phyloP scores from a whole-genome alignment of 2,329 filamentous ascomycete genomes.

The Colletotrichum destructivum region DNA sequence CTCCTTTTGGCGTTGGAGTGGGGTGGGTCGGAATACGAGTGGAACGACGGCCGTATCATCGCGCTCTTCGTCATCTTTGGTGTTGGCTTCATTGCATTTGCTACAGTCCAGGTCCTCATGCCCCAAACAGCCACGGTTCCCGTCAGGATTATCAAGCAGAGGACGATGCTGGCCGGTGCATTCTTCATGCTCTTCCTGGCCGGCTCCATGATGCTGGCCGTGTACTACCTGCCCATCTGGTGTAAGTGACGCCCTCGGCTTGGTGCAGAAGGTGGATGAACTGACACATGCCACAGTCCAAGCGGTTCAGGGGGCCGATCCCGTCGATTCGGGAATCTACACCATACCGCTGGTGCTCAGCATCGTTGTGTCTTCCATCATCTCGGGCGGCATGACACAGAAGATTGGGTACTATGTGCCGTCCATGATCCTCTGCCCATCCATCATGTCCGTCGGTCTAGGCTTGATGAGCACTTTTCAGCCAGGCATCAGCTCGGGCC shows the following conservation, averaged over 20 bases:
- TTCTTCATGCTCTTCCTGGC: conserved; percentile 63
- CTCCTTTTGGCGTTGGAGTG: conserved; percentile 76
- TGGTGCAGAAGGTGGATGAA: not conserved
- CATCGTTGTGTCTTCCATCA: conserved; percentile 66
- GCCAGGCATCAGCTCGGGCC: conserved; percentile 59
- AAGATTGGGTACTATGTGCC: conserved; percentile 73
- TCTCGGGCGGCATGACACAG: conserved; percentile 64
- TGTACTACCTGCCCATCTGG: conserved; percentile 70
- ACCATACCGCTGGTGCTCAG: conserved; percentile 71
- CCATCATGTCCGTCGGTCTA: conserved; percentile 65
- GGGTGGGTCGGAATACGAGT: conserved; percentile 69
- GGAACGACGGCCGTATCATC: conserved; percentile 68
- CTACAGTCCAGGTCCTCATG: conserved; percentile 66
- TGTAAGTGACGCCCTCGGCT: conserved; percentile 56
- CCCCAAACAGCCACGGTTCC: conserved; percentile 72
- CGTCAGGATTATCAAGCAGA: conserved; percentile 66
- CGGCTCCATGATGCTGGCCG: conserved; percentile 67
- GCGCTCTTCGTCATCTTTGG: conserved; percentile 67
- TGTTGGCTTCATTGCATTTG: conserved; percentile 63
- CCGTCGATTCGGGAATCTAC: conserved; percentile 70
- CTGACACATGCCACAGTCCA: conserved; percentile 59
- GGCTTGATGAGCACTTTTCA: conserved; percentile 72
- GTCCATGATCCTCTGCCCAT: conserved; percentile 67
- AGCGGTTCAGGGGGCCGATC: conserved; percentile 66
- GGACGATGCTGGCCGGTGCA: conserved; percentile 66